Base-by-base conservation (phyloP, 768 basidiomycete species). In the Mrakia frigida region DNA sequence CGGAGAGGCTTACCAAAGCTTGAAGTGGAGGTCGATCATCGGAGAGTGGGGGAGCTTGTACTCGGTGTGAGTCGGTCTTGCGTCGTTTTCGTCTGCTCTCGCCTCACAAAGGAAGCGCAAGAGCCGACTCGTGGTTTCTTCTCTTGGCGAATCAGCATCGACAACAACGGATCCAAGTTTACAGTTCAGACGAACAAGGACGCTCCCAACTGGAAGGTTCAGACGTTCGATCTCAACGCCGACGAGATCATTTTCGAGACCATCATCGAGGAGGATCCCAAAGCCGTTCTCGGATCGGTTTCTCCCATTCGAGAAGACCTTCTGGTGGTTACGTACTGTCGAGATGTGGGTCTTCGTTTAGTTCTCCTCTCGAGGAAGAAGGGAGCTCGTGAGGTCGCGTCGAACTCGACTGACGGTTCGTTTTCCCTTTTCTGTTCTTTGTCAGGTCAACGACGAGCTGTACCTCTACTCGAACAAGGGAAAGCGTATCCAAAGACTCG, bases 371-470 rank as follows among this genome's bases (percentile, higher is more conserved):
- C n/a, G n/a, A n/a, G n/a, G n/a, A n/a, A n/a, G n/a, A n/a, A n/a
- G n/a, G 13, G 31, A 10, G 6, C 33, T 23, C n/a, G n/a, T n/a
- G n/a, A 21, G 4, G 70, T 3, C 25, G 33, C 31, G 23, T 46
- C 6, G 14, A 0, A 2, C 1, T 14, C 16, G 16, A 33, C 53
- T 60, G 33, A 39, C 39, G 6, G 25, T n/a, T 39, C 28, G 41
- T 25, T 33, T 0, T 35, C 52, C 7, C 4, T 14, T 33, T 56
- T 41, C 21, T 63, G 80, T 33, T 74, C 25, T 77, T 74, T 37
- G 53, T n/a, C 76, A 90, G 90, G 90, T 93, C 80, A 90, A 89
- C 77, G 91, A 93, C 80, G 90, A 92, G 82, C 85, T 93, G 43
- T 91, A 92, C 82, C 81, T 94, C 60, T 89, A 91, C 50, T 79